Base-by-base conservation (phyloP, 192 early-diverging fungal species). In the Gaertneriomyces semiglobifer region DNA sequence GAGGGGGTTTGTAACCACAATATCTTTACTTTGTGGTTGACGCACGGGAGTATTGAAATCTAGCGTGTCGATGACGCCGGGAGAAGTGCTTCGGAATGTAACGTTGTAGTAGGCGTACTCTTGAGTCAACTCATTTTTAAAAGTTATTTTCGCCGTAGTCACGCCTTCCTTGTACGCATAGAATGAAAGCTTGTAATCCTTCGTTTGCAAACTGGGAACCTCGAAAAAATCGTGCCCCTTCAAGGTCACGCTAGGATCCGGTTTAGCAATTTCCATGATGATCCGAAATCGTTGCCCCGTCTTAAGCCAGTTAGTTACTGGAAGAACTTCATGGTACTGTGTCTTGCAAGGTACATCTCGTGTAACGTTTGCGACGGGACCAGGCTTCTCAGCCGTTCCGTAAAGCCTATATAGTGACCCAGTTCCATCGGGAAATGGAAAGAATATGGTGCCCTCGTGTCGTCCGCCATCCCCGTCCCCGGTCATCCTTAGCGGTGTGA, bases 221-320 rank as follows among this genome's bases (percentile, higher is more conserved):
- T 86, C 85, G 40, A 86, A 74, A 66, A 76, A 86, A 51, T 86
- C 85, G 52, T 80, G 69, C 6, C 85, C 85, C 53, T 81, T 81
- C 46, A 86, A 39, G n/a, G 86, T 66, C 10, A 83, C 74, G 46
- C 73, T 69, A 6, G 80, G 72, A 72, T 86, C 85, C 12, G 84
- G 72, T 52, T 86, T 86, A 1, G 75, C 57, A 40, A 82, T 55
- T 47, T 86, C 85, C 45, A 65, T 73, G 18, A 69, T 70, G 7
- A 86, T 79, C 25, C 74, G 68, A 63, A 86, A 78, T 42, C 79
- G 48, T 65, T 86, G 85, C 0, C 79, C 62, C 16, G 71, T 57
- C 47, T 85, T 80, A 12, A 86, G 74, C 85, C 85, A 86, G 58
- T 86, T 86, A 3, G 55, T 46, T 5, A 86, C 73, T 7, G 70